Percentiles rank a stretch among this genome's conserved stretches.
phyloP scores from a whole-genome alignment of 2,329 filamentous ascomycete genomes.

The Xylariaceae sp. region DNA sequence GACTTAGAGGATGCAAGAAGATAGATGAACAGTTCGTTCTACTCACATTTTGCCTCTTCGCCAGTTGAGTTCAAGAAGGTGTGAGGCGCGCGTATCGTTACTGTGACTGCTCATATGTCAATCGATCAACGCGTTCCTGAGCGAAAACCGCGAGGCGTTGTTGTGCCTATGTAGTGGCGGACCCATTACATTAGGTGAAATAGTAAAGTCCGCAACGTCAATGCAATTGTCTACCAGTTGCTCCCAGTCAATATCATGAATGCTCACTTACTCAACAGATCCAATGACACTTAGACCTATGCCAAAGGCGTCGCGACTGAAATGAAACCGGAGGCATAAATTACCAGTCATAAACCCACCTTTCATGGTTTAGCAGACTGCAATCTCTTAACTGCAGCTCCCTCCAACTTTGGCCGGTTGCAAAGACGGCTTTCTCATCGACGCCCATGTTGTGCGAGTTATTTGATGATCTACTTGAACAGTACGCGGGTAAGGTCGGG shows the following conservation, averaged over 20 bases:
- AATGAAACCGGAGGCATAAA: background rate
- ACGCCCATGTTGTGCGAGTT: background rate
- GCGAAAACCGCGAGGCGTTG: too few relatives aligned
- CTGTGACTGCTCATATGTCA: constrained; percentile 39
- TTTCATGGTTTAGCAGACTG: background rate
- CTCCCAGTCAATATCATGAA: background rate
- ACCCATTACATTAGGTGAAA: constrained; percentile 45
- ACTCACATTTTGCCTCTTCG: constrained; percentile 40
- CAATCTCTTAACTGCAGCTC: background rate
- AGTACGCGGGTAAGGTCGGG: background rate
- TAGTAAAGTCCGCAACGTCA: constrained; percentile 42
- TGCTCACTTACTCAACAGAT: background rate
- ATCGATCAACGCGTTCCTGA: too few relatives aligned
- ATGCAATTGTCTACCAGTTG: constrained; percentile 5
- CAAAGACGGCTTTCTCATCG: background rate
- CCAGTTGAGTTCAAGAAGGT: constrained; percentile 56
- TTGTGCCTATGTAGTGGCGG: constrained; percentile 51
- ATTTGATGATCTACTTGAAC: background rate
- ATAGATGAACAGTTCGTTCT: too few relatives aligned
- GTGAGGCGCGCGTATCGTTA: constrained; percentile 53
- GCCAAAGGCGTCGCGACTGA: background rate
- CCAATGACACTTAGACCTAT: background rate
- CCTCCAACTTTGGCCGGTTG: background rate
- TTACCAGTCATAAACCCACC: background rate
- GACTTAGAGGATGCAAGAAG: too few relatives aligned